Evolutionary conservation across 106 monocot genomes (phyloP).

Genomic region (Dioscorea dumetorum): DNA sequence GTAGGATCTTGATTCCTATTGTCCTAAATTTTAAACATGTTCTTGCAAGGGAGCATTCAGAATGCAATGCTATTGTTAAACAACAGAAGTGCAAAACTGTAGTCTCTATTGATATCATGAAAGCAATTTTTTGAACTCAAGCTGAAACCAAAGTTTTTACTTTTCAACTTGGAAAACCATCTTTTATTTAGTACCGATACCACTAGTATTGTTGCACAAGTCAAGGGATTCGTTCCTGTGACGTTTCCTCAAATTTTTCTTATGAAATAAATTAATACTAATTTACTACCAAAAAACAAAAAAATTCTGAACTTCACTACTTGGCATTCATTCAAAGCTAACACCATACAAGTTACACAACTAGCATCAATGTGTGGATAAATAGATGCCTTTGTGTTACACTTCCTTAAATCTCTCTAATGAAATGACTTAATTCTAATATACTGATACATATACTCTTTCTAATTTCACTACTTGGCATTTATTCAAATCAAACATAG

Average conservation of each 20-base stretch:
- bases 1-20: neutral
- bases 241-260: constrained; percentile 43
- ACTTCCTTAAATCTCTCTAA: too few species aligned
- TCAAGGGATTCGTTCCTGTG: too few species aligned
- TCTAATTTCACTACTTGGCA: too few species aligned
- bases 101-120: too few species aligned
- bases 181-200: constrained; percentile 1
- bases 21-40: neutral
- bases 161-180: too few species aligned
- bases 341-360: too few species aligned
- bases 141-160: constrained; percentile 32
- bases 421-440: too few species aligned
- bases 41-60: neutral
- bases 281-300: too few species aligned
- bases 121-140: neutral
- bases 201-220: constrained; percentile 1
- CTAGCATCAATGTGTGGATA: neutral
- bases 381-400: constrained; percentile 28
- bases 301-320: too few species aligned
- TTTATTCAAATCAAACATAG: too few species aligned
- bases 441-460: too few species aligned
- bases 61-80: neutral
- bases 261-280: constrained; percentile 73
- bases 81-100: neutral
- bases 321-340: too few species aligned